These are phyloP conservation scores for Artemisia tridentata DNA, from an alignment of 129 eudicot species.

Conservation along the genomic window DNA sequence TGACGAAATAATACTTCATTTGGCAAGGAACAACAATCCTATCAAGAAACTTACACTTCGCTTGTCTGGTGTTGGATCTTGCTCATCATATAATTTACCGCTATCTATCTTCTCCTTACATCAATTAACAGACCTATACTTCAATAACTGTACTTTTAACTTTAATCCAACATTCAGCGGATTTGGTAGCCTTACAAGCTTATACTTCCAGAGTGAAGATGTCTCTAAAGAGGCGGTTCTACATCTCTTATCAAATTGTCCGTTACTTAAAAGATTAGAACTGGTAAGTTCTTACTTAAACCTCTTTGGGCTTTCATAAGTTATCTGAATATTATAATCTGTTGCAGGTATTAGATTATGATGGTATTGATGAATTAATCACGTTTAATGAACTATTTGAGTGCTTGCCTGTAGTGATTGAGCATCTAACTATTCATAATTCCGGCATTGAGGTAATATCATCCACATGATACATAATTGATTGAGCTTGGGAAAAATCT, in stretches of 20 bases:
- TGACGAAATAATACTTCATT: conserved; percentile 2
- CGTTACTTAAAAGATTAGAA: neutral
- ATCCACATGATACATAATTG: neutral
- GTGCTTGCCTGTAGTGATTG: neutral
- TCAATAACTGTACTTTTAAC: neutral
- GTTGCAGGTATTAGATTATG: neutral
- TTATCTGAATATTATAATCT: neutral
- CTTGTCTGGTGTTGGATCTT: neutral
- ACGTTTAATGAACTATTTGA: neutral
- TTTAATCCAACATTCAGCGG: neutral
- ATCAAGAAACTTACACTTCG: neutral
- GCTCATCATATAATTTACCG: neutral
- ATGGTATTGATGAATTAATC: neutral
- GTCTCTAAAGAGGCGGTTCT: neutral
- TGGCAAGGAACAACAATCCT: neutral
- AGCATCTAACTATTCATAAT: neutral
- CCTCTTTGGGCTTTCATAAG: neutral
- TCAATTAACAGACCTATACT: conserved; percentile 1
- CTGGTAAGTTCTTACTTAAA: neutral
- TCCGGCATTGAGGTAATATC: neutral
- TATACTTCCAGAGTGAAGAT: neutral
- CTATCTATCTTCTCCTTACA: neutral
- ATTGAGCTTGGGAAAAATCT: neutral
- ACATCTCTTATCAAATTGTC: conserved; percentile 1
- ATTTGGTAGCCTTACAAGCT: conserved; percentile 5